Percentiles rank a stretch among this genome's conserved stretches.
These are phyloP conservation scores for Sphagnum tenellum DNA, from an alignment of 225 moss, liverwort and hornwort genomes.

Conservation along the genomic window DNA sequence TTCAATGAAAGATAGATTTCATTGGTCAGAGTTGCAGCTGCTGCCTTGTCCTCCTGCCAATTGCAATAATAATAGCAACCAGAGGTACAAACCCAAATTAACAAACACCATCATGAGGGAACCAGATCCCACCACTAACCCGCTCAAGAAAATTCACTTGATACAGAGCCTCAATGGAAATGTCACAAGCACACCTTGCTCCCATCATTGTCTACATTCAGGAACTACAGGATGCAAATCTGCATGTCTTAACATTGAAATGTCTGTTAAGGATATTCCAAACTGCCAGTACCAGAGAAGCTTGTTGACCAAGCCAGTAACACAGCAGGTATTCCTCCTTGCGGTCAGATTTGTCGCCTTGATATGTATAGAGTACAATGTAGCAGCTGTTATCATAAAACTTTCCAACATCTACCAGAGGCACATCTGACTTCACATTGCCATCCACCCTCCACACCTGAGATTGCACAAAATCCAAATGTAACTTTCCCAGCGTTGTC, in stretches of 20 bases:
- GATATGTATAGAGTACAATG: conserved; percentile 75
- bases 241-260: too few relatives aligned
- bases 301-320: conserved; percentile 72
- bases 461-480: neutral
- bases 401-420: conserved; percentile 64
- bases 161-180: too few relatives aligned
- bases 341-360: conserved; percentile 46
- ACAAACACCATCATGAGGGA: too few relatives aligned
- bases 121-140: too few relatives aligned
- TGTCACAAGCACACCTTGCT: too few relatives aligned
- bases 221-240: too few relatives aligned
- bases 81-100: neutral
- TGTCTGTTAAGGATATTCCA: too few relatives aligned
- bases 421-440: conserved; percentile 40
- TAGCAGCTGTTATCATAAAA: conserved; percentile 82
- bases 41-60: conserved; percentile 56
- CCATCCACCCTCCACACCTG: conserved; percentile 78
- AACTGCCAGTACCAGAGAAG: conserved; percentile 29
- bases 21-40: conserved; percentile 20
- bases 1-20: conserved; percentile 52
- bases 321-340: conserved; percentile 81
- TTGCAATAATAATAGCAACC: conserved; percentile 1
- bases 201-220: too few relatives aligned
- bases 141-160: too few relatives aligned
- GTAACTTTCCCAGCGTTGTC: too few relatives aligned